Evolutionary conservation across 2,329 filamentous ascomycete species (phyloP).

Genomic region (Aureobasidium sp.): DNA sequence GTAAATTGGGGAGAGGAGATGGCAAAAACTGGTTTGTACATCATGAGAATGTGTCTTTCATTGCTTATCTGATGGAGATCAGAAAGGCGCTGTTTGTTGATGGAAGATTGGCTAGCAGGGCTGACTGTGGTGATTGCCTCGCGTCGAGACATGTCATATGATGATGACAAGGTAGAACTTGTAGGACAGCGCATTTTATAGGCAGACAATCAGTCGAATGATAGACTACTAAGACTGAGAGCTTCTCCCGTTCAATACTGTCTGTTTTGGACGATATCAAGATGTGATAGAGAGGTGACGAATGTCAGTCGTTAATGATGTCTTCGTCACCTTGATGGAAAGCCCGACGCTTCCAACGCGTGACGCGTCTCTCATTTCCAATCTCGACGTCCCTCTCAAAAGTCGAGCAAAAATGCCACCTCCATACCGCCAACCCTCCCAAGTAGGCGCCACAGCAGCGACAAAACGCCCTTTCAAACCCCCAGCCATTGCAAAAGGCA

Average conservation of each 20-base stretch:
- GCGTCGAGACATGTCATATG: not conserved
- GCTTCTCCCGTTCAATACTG: too few species aligned
- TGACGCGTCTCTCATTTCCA: not conserved
- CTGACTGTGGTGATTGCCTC: not conserved
- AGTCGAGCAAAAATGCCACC: not conserved
- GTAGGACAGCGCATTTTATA: not conserved
- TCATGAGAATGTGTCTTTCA: too few species aligned
- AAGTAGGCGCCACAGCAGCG: slow-evolving; percentile 10
- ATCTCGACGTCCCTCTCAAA: not conserved
- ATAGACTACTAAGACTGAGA: not conserved
- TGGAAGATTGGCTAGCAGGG: not conserved
- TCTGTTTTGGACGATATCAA: not conserved
- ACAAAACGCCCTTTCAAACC: slow-evolving; percentile 8
- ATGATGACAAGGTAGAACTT: not conserved
- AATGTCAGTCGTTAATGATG: not conserved
- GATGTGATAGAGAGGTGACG: not conserved
- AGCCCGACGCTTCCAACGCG: not conserved
- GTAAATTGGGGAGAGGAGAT: too few species aligned
- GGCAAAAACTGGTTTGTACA: too few species aligned
- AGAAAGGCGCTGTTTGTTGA: not conserved
- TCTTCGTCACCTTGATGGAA: not conserved
- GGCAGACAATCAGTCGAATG: not conserved
- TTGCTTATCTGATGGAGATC: too few species aligned
- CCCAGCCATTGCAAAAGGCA: not conserved
- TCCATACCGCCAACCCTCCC: slow-evolving; percentile 1